Conservation (phyloP, 2,329 filamentous ascomycete species). For the Fusarium albidum region DNA sequence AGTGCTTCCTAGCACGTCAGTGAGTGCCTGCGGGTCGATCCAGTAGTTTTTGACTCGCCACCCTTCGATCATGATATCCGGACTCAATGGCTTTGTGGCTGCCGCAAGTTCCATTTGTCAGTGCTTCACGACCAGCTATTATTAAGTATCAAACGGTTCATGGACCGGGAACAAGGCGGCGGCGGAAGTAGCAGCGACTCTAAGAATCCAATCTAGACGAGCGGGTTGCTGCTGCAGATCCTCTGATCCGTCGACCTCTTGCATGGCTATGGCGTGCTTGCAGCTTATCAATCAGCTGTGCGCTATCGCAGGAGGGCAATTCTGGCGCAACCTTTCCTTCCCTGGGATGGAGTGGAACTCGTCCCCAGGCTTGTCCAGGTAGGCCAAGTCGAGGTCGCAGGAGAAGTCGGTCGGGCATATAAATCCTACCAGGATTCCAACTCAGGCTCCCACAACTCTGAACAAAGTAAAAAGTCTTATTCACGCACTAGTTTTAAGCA, state of each 20-base stretch:
- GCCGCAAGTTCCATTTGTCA: neutral
- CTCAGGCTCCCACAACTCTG: neutral
- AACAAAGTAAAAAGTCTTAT: neutral
- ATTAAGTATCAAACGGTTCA: neutral
- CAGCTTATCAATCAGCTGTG: too few relatives aligned
- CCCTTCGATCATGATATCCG: neutral
- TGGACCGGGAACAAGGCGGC: neutral
- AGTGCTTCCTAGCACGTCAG: too few relatives aligned
- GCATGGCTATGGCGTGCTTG: too few relatives aligned
- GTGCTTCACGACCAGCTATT: neutral
- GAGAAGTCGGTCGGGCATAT: conserved; percentile 3
- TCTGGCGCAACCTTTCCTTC: neutral
- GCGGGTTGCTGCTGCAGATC: too few relatives aligned
- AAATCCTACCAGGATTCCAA: conserved; percentile 10
- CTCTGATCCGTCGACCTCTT: too few relatives aligned
- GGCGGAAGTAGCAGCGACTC: neutral
- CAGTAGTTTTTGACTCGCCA: too few relatives aligned
- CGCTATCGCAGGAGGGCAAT: too few relatives aligned
- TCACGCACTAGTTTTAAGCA: neutral
- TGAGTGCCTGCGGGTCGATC: too few relatives aligned
- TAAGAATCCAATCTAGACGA: neutral
- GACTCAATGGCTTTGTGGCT: neutral
- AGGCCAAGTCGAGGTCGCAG: neutral
- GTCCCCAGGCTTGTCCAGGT: neutral
- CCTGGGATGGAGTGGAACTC: conserved; percentile 1